Evolutionary conservation across 164 flowering plant species (phyloP).

Genomic region (Berberis thunbergii): DNA sequence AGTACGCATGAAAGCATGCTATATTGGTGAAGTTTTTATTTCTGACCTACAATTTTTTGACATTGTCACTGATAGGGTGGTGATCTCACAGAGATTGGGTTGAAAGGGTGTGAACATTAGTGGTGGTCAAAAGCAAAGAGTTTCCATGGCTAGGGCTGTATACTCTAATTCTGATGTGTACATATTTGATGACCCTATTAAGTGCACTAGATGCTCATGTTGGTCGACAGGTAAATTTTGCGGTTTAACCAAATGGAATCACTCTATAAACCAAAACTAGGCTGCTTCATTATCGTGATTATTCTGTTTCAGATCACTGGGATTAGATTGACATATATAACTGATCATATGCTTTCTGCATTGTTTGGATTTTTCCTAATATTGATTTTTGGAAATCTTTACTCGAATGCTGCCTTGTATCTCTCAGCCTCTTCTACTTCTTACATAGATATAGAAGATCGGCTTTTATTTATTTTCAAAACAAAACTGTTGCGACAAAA

Average conservation of each 20-base stretch:
- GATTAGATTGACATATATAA: neutral
- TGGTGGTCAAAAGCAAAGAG: slow-evolving; percentile 99
- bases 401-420: too few species aligned
- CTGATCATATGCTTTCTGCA: too few species aligned
- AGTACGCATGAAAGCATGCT: neutral
- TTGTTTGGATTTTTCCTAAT: too few species aligned
- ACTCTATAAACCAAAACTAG: too few species aligned
- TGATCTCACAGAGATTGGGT: slow-evolving; percentile 99
- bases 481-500: too few species aligned
- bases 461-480: too few species aligned
- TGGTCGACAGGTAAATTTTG: slow-evolving; percentile 62
- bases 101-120: slow-evolving; percentile 95
- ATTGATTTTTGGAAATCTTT: too few species aligned
- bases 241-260: neutral
- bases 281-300: neutral
- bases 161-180: slow-evolving; percentile 89
- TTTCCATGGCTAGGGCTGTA: slow-evolving; percentile 97
- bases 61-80: slow-evolving; percentile 51
- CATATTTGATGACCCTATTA: slow-evolving; percentile 95
- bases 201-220: slow-evolving; percentile 99
- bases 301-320: neutral
- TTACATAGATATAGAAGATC: too few species aligned
- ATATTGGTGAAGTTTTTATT: neutral
- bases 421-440: too few species aligned
- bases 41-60: neutral